Percentiles rank a stretch among this genome's conserved stretches.
These are phyloP conservation scores for Herpetospermum pedunculosum DNA, from an alignment of 306 rosid species.

Conservation along the genomic window DNA sequence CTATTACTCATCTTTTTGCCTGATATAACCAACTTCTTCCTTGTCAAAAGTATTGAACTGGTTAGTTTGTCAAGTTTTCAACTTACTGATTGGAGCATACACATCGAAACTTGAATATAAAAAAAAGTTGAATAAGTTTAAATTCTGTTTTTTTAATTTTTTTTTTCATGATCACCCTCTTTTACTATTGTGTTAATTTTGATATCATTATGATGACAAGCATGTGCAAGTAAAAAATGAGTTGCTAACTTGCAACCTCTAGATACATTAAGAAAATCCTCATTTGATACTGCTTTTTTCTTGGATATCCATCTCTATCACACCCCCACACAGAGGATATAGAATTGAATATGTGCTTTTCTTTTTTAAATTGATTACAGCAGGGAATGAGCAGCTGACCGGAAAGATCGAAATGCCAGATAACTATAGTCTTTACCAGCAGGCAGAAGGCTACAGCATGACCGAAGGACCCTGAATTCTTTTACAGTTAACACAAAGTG, in stretches of 20 bases:
- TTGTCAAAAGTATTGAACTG: not conserved
- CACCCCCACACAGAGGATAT: not conserved
- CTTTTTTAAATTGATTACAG: constrained; percentile 4
- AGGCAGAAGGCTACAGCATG: constrained; percentile 47
- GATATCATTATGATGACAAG: not conserved
- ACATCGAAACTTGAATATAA: not conserved
- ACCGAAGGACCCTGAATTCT: constrained; percentile 28
- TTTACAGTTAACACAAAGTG: not conserved
- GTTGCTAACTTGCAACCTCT: not conserved
- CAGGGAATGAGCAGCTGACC: constrained; percentile 50
- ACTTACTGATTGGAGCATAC: not conserved
- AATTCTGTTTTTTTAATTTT: not conserved
- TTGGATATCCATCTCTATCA: not conserved
- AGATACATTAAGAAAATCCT: not conserved
- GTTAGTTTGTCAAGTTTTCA: not conserved
- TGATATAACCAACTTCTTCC: not conserved
- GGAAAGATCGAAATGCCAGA: constrained; percentile 60
- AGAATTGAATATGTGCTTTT: not conserved
- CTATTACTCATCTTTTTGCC: not conserved
- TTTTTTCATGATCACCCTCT: not conserved
- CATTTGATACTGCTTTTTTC: not conserved
- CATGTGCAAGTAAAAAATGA: not conserved
- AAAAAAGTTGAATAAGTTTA: not conserved
- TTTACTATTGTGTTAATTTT: not conserved
- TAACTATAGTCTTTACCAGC: constrained; percentile 40